These are phyloP conservation scores for Phytophthora tentaculata DNA, from an alignment of 352 stramenopile genomes.

Conservation along the genomic window DNA sequence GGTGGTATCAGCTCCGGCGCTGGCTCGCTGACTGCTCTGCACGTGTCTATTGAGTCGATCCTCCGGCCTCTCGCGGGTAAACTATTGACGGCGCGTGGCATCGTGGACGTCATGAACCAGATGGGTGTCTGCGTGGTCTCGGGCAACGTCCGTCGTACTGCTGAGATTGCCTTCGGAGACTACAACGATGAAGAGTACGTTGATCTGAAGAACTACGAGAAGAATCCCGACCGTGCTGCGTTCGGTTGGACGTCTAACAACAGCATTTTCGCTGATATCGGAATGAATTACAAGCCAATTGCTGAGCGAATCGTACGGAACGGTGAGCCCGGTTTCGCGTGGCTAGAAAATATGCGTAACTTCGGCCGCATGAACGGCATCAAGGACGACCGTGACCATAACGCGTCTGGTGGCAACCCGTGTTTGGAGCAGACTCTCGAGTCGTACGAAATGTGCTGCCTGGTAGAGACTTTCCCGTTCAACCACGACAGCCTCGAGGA, in stretches of 20 bases:
- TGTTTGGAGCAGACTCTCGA: slow-evolving; percentile 93
- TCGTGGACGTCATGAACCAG: slow-evolving; percentile 95
- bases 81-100: slow-evolving; percentile 69
- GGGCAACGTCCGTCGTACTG: slow-evolving; percentile 92
- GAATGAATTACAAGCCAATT: slow-evolving; percentile 93
- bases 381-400: slow-evolving; percentile 79
- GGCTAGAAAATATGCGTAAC: slow-evolving; percentile 93
- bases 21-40: slow-evolving; percentile 73
- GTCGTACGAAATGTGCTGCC: slow-evolving; percentile 95
- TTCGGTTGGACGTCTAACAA: slow-evolving; percentile 96
- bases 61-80: slow-evolving; percentile 61
- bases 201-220: slow-evolving; percentile 92
- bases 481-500: slow-evolving; percentile 89
- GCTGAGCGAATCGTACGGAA: slow-evolving; percentile 87
- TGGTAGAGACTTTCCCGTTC: slow-evolving; percentile 94
- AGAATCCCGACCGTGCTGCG: slow-evolving; percentile 86
- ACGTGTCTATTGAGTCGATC: slow-evolving; percentile 62
- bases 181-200: slow-evolving; percentile 88
- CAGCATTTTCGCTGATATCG: slow-evolving; percentile 91
- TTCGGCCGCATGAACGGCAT: slow-evolving; percentile 91
- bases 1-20: slow-evolving; percentile 90
- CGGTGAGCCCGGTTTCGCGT: slow-evolving; percentile 94
- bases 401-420: slow-evolving; percentile 90
- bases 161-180: slow-evolving; percentile 94
- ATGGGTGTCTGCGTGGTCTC: slow-evolving; percentile 91